These are phyloP conservation scores for Atkinsonella hypoxylon DNA, from an alignment of 2,329 filamentous ascomycete species.

Conservation along the genomic window DNA sequence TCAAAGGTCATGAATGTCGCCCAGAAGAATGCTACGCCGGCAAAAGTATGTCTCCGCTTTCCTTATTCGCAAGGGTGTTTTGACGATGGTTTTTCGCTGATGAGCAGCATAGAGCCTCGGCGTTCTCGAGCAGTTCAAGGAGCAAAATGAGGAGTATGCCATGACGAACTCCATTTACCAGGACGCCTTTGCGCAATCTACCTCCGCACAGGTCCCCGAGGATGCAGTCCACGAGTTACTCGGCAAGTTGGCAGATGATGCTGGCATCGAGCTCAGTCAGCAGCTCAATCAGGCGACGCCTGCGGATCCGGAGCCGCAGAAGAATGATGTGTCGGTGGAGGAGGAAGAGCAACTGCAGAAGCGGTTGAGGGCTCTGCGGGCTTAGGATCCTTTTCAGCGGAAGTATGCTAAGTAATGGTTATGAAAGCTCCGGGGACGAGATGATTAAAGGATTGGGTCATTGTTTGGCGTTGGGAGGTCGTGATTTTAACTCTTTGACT, in stretches of 20 bases:
- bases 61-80: background rate
- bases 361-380: slow-evolving; percentile 42
- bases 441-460: background rate
- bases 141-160: slow-evolving; percentile 52
- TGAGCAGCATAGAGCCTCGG: slow-evolving; percentile 34
- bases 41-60: slow-evolving; percentile 29
- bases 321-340: slow-evolving; percentile 59
- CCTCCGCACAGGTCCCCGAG: slow-evolving; percentile 58
- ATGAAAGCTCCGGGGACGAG: background rate
- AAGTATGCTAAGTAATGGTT: no score
- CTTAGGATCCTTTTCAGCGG: slow-evolving; percentile 17
- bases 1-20: slow-evolving; percentile 46
- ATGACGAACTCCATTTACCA: slow-evolving; percentile 67
- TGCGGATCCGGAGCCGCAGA: slow-evolving; percentile 42
- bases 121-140: slow-evolving; percentile 48
- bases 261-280: slow-evolving; percentile 67
- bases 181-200: slow-evolving; percentile 70
- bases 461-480: slow-evolving; percentile 8
- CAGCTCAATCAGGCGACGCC: slow-evolving; percentile 53
- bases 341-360: slow-evolving; percentile 66
- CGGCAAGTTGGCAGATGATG: slow-evolving; percentile 77
- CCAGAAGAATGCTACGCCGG: slow-evolving; percentile 46
- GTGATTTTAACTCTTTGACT: background rate
- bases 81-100: background rate
- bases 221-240: slow-evolving; percentile 81